Conservation (phyloP, 148 eudicot genomes). For the Dianthus caryophyllus region DNA sequence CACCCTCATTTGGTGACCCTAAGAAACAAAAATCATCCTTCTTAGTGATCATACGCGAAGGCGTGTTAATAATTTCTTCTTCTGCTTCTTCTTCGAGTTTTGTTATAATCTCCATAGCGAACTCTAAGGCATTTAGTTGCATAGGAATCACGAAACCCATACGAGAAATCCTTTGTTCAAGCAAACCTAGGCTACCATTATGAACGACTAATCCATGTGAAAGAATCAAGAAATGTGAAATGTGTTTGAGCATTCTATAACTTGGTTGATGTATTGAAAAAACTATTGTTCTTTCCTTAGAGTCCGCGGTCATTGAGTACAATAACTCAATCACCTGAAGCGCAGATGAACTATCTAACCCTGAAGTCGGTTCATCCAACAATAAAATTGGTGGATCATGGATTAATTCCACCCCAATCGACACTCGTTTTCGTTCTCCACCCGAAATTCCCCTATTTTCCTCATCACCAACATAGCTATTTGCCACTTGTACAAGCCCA, state of each 20-base stretch:
- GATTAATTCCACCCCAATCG: conserved; percentile 88
- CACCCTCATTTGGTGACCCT: conserved; percentile 8
- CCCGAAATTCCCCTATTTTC: conserved; percentile 91
- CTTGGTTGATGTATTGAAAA: conserved; percentile 94
- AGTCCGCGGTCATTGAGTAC: conserved; percentile 58
- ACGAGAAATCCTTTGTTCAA: conserved; percentile 53
- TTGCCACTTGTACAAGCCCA: conserved; percentile 65
- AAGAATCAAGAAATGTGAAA: conserved; percentile 69
- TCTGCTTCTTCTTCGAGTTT: conserved; percentile 42
- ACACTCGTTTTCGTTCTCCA: conserved; percentile 83
- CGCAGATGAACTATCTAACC: conserved; percentile 81
- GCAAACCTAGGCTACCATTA: conserved; percentile 56
- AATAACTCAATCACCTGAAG: conserved; percentile 81
- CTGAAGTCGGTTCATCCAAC: conserved; percentile 93
- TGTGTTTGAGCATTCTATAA: conserved; percentile 60
- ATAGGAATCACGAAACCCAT: conserved; percentile 61
- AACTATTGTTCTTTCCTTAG: conserved; percentile 55
- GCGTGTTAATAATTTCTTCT: conserved; percentile 7
- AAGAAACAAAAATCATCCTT: conserved; percentile 6
- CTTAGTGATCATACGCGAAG: conserved; percentile 14
- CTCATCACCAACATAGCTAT: conserved; percentile 78
- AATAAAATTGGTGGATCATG: conserved; percentile 77
- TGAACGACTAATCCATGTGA: conserved; percentile 69
- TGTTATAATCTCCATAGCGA: conserved; percentile 72
- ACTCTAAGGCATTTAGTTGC: conserved; percentile 74